These are phyloP conservation scores for Keithomyces neogunnii DNA, from an alignment of 2,329 filamentous ascomycete species.

Conservation along the genomic window DNA sequence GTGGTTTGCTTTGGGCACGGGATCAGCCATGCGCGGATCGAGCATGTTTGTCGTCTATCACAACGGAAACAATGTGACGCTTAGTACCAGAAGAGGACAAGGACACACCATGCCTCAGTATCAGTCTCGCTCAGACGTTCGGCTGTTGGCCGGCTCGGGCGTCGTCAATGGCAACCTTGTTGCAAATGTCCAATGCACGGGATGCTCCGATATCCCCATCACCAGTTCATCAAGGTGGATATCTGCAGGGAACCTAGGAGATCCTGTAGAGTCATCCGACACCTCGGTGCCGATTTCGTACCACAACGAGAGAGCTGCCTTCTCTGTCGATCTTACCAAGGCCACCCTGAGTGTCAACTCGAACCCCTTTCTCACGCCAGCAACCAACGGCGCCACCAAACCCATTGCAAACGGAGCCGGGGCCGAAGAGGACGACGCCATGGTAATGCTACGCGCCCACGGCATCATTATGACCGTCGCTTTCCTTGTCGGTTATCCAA, in stretches of 20 bases:
- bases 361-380: constrained; percentile 39
- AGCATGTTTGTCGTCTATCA: constrained; percentile 57
- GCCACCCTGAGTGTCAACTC: constrained; percentile 36
- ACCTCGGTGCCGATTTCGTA: constrained; percentile 28
- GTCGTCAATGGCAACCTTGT: constrained; percentile 42
- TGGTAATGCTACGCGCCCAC: constrained; percentile 32
- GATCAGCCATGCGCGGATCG: constrained; percentile 42
- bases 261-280: constrained; percentile 35
- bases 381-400: constrained; percentile 2
- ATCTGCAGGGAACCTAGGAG: constrained; percentile 41
- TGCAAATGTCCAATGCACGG: constrained; percentile 49
- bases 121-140: constrained; percentile 32
- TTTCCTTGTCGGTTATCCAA: constrained; percentile 49
- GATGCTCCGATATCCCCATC: constrained; percentile 40
- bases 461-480: constrained; percentile 53
- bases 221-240: constrained; percentile 39
- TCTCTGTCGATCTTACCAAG: constrained; percentile 38
- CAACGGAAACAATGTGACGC: constrained; percentile 52
- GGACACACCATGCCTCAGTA: constrained; percentile 41
- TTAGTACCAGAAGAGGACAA: constrained; percentile 45
- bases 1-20: constrained; percentile 53
- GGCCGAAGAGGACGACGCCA: constrained; percentile 13
- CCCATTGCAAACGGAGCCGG: constrained; percentile 7
- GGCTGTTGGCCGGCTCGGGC: constrained; percentile 51
- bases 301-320: constrained; percentile 37